These are phyloP conservation scores for Glycine latifolia DNA, from an alignment of 306 rosid species.

Conservation along the genomic window DNA sequence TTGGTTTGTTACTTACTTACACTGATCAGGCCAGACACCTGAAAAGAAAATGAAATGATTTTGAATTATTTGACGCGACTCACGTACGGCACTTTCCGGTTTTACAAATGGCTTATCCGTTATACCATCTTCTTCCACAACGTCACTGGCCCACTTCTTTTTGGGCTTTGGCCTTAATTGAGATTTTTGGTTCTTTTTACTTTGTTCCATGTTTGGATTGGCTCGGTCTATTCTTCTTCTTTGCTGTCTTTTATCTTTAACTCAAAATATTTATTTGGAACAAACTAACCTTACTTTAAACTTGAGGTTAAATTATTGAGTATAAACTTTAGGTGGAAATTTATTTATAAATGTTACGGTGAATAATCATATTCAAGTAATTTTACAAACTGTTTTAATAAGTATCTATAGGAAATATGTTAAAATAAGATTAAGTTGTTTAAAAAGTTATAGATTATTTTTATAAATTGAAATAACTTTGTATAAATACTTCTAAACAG, in stretches of 20 bases:
- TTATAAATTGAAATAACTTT: no score
- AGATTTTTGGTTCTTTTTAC: neutral
- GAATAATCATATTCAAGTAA: no score
- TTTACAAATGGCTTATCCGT: slow-evolving; percentile 14
- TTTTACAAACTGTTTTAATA: no score
- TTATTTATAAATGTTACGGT: no score
- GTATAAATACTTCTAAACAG: neutral
- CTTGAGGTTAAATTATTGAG: no score
- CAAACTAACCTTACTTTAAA: no score
- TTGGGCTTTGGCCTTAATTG: slow-evolving; percentile 22
- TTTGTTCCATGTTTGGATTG: neutral
- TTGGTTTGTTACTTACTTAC: no score
- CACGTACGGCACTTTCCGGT: neutral
- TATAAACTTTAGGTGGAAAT: no score
- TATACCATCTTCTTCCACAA: neutral
- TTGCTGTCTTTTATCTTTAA: neutral
- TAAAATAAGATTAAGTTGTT: no score
- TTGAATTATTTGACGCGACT: slow-evolving; percentile 36
- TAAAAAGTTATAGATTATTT: no score
- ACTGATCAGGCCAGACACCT: neutral
- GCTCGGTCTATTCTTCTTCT: neutral
- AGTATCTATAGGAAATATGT: no score
- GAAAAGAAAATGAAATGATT: slow-evolving; percentile 26
- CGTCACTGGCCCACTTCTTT: slow-evolving; percentile 15
- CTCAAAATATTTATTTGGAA: neutral